Base-by-base conservation (phyloP, 306 rosid species). In the peach (Prunus persica) region DNA sequence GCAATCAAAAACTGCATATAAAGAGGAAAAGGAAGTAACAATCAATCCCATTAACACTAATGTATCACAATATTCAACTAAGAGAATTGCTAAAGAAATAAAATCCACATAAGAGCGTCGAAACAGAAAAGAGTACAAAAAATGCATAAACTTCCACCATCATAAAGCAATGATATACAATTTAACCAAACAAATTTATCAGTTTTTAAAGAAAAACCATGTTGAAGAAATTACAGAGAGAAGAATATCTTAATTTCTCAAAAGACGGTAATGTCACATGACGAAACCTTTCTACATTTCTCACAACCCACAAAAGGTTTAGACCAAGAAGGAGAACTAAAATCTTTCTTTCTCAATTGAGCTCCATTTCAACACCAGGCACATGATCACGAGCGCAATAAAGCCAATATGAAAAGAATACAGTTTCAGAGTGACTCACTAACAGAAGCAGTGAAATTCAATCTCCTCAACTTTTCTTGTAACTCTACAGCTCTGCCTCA, bases 1-100 rank as follows among this genome's bases (percentile, higher is more conserved):
- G 79, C 97, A 96, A 80, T 95, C 97, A 80, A 95, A 95, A 83
- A 95, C 99, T 95, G 86, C 61, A 75, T 28, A 60, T 18, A 49
- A 16, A 28, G 46, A 28, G 27, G 22, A 50, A 66, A 24, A 30
- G 34, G 28, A 55, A 61, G 73, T 3, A 0, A 55, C 25, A 69
- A 24, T 60, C 41, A 25, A 68, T 52, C 73, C 79, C 57, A 66
- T 28, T 28, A 32, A 66, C 45, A 66, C 66, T 22, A 54, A 66
- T 14, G 57, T 19, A 38, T 51, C 73, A 16, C 15, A 76, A 66
- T 15, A 25, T 38, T 57, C 5, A 34, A 56, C 5, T 3, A 28
- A 28, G 32, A 63, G 32, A 28, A 30, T n/a, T 14, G 34, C 18
- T 32, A 47, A 51, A 15, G 19, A 74, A 45, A 62, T 4, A 22